Conservation (phyloP, 2,329 filamentous ascomycete genomes). For the Reticulascus tulasneorum region DNA sequence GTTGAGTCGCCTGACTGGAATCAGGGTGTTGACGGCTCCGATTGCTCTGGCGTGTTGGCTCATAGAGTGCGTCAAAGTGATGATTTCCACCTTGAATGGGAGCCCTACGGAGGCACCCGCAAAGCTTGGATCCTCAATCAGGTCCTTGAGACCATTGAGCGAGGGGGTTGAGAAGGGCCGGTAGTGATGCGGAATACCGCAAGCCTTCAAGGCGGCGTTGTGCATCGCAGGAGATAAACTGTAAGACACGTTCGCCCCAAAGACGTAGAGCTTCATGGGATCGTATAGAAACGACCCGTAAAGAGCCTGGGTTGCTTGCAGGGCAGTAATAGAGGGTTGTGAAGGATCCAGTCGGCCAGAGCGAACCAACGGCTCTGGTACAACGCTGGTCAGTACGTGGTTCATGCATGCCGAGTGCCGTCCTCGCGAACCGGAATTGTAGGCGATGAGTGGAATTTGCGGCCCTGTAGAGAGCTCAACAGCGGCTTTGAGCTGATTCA, state of each 20-base stretch:
- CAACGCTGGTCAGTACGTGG: conserved; percentile 57
- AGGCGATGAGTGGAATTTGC: conserved; percentile 54
- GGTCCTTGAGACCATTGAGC: conserved; percentile 57
- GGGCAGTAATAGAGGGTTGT: conserved; percentile 46
- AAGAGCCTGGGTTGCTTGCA: conserved; percentile 60
- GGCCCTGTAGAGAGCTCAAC: conserved; percentile 38
- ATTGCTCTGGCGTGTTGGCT: conserved; percentile 71
- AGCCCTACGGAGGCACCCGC: conserved; percentile 69
- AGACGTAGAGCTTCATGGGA: conserved; percentile 67
- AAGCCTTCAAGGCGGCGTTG: conserved; percentile 62
- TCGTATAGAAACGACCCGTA: conserved; percentile 65
- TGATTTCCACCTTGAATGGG: conserved; percentile 72
- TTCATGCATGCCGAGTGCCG: conserved; percentile 66
- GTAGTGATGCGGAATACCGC: conserved; percentile 67
- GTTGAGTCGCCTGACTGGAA: conserved; percentile 63
- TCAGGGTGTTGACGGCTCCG: conserved; percentile 71
- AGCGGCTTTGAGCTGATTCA: conserved; percentile 50
- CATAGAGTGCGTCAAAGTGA: conserved; percentile 63
- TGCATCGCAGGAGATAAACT: conserved; percentile 77
- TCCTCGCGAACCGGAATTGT: conserved; percentile 61
- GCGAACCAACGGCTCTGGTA: conserved; percentile 34
- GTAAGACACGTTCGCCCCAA: conserved; percentile 69
- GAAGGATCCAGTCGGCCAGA: conserved; percentile 15
- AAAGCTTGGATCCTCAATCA: conserved; percentile 63
- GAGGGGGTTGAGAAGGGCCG: conserved; percentile 59